Conservation (phyloP, 2,329 filamentous ascomycete genomes). For the Dactylellina sp. region DNA sequence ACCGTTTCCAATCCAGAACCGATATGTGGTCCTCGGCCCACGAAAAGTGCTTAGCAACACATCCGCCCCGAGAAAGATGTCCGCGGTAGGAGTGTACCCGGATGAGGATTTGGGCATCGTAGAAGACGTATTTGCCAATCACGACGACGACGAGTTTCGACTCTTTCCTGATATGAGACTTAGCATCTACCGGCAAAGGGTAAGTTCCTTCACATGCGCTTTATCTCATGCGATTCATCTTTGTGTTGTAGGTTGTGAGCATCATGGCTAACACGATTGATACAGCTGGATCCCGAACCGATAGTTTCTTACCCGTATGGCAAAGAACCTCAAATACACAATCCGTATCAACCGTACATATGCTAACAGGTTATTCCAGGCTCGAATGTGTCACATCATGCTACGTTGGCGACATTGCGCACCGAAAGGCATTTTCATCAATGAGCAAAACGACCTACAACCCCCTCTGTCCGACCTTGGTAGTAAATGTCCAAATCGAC, state of each 20-base stretch:
- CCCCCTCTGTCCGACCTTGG: conserved; percentile 48
- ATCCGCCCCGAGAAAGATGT: conserved; percentile 55
- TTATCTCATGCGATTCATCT: background rate
- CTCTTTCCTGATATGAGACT: conserved; percentile 36
- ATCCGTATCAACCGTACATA: background rate
- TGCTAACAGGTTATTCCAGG: conserved; percentile 11
- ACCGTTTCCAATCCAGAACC: conserved; percentile 30
- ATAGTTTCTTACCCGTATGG: conserved; percentile 52
- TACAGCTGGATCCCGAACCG: conserved; percentile 47
- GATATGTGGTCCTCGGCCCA: conserved; percentile 54
- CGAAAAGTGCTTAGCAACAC: conserved; percentile 50
- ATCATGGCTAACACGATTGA: conserved; percentile 4
- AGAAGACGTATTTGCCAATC: conserved; percentile 52
- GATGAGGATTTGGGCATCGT: conserved; percentile 46
- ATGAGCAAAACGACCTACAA: conserved; percentile 57
- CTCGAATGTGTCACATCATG: conserved; percentile 53
- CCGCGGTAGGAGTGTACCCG: conserved; percentile 23
- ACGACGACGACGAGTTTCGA: conserved; percentile 34
- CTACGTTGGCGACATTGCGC: conserved; percentile 56
- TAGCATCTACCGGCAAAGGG: conserved; percentile 46
- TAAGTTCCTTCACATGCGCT: no score
- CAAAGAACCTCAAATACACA: background rate
- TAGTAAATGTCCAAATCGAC: conserved; percentile 48
- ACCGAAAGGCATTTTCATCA: conserved; percentile 52
- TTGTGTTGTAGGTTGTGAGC: background rate